Evolutionary conservation across 495 filamentous ascomycete genomes (phyloP), one percentile per base, ranked within the genome.

Genomic region (Pyrenula aspistea): DNA sequence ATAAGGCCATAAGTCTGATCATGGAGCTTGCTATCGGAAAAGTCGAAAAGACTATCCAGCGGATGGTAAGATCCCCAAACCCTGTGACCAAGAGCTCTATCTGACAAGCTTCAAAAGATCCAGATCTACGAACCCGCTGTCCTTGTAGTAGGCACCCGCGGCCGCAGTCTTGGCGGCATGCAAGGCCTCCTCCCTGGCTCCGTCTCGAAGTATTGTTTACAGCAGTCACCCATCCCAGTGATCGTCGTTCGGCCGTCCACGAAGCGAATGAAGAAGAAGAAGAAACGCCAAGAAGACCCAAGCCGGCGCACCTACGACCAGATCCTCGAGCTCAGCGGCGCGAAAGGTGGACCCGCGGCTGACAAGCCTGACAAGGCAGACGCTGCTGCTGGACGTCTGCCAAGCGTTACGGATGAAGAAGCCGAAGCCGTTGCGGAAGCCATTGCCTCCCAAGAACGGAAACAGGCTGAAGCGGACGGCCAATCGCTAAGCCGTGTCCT

Each of bases 151-250:
- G 93, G 93, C 31, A 97, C 93, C 1, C 80, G 87, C 58, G 93
- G 93, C 50, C 83, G 90, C 54, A 91, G 84, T 53, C 76, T 96
- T 3, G 88, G 88, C 47, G 91, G 93, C 53, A 80, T 97, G 24
- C 91, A 96, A 69, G 87, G 88, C 51, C 78, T 97, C n/a, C 78
- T 96, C 24, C 87, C 86, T 12, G 93, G 89, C 60, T 95, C 90
- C 0, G 90, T 97, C 56, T 95, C 90, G 24, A 96, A 96, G 64
- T 98, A 95, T 73, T 96, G 93, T 61, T 78, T 96, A 12, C 92
- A 97, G 66, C 88, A 95, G 68, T 95, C 89, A 8, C 93, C 93
- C 0, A 88, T 98, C 20, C 93, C 93, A n/a, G 92, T 96, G 1
- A 89, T 96, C 36, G 94, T 98, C 25, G 93, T 97, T 42, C 83